These are phyloP conservation scores for Pythium monospermum DNA, from an alignment of 352 stramenopile species.

Conservation along the genomic window DNA sequence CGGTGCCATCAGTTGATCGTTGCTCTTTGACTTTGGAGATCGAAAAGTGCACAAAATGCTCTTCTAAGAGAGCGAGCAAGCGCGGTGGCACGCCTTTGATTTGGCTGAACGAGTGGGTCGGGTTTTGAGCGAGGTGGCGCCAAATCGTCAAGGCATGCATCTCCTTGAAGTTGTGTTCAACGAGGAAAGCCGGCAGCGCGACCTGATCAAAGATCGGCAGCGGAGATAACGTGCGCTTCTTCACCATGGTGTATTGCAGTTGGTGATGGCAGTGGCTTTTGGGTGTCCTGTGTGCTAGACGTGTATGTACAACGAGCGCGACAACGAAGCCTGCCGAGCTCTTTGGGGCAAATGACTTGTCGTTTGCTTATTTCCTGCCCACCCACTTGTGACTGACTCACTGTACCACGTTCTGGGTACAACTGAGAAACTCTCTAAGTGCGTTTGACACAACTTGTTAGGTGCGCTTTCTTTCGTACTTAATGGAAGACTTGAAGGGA, in stretches of 20 bases:
- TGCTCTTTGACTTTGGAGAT: constrained; percentile 73
- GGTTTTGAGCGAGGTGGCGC: constrained; percentile 61
- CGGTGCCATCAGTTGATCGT: constrained; percentile 79
- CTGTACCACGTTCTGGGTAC: constrained; percentile 16
- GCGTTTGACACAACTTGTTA: constrained; percentile 10
- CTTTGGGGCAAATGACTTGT: no score
- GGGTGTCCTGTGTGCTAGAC: no score
- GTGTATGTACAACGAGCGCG: no score
- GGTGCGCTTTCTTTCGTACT: not conserved
- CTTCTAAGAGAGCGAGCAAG: constrained; percentile 44
- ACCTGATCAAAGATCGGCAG: constrained; percentile 71
- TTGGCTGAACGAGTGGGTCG: constrained; percentile 47
- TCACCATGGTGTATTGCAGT: constrained; percentile 47
- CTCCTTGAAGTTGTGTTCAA: constrained; percentile 63
- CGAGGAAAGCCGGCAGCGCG: constrained; percentile 58
- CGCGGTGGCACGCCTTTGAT: constrained; percentile 57
- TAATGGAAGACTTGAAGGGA: constrained; percentile 7
- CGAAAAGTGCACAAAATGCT: constrained; percentile 79
- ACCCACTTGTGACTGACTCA: constrained; percentile 8
- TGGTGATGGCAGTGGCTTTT: not conserved
- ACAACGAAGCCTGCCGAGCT: no score
- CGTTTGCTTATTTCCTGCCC: constrained; percentile 3
- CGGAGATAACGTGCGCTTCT: constrained; percentile 75
- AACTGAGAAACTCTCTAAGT: constrained; percentile 14
- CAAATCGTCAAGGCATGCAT: constrained; percentile 74